Conservation (phyloP, 2,329 filamentous ascomycete species). For the Elsinoe necatrix region DNA sequence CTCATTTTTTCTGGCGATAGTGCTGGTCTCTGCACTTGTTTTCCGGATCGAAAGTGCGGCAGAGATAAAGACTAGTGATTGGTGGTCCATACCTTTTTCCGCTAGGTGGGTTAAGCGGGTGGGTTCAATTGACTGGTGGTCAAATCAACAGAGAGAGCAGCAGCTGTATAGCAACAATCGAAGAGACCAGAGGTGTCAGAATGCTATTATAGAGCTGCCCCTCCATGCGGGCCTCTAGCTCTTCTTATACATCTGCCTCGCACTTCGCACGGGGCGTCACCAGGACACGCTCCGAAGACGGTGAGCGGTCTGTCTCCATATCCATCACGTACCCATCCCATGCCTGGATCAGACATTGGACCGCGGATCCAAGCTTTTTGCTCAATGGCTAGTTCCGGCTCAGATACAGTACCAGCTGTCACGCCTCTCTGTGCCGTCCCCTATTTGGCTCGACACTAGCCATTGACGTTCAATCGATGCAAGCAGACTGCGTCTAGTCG, state of each 20-base stretch:
- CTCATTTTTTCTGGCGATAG: neutral
- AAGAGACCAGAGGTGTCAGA: neutral
- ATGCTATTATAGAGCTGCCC: neutral
- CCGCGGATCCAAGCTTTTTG: conserved; percentile 10
- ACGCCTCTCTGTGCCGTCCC: neutral
- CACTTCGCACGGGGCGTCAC: neutral
- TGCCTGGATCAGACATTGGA: conserved; percentile 8
- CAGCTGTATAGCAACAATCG: neutral
- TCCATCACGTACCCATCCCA: neutral
- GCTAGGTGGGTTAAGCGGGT: neutral
- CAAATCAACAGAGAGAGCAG: neutral
- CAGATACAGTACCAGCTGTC: neutral
- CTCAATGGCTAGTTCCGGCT: neutral
- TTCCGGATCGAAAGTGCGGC: neutral
- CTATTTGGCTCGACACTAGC: neutral
- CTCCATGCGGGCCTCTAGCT: neutral
- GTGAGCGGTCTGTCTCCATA: neutral
- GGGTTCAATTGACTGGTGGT: neutral
- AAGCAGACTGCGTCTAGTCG: neutral
- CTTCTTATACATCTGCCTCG: conserved; percentile 10
- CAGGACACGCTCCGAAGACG: conserved; percentile 8
- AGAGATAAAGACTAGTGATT: neutral
- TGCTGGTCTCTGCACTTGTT: conserved; percentile 2
- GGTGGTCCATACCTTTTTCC: neutral
- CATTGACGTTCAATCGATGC: neutral